These are phyloP conservation scores for Cucurbita argyrosperma DNA, from an alignment of 306 rosid species.

Conservation along the genomic window DNA sequence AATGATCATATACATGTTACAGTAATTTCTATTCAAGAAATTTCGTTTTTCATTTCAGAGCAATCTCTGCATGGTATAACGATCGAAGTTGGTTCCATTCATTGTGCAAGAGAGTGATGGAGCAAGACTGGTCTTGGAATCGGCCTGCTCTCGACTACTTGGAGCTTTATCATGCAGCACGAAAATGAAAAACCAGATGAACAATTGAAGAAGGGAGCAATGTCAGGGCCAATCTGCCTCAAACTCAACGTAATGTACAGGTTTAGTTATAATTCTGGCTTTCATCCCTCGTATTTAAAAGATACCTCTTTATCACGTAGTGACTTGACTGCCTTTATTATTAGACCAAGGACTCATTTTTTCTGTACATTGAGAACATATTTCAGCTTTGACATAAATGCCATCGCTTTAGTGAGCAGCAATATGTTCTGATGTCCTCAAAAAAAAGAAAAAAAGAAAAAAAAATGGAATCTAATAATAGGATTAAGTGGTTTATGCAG, in stretches of 20 bases:
- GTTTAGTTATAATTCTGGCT: conserved; percentile 9
- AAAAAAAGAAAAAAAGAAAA: no score
- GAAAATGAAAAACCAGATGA: conserved; percentile 26
- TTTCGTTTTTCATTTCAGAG: conserved; percentile 32
- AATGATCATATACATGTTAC: neutral
- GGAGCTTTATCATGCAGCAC: conserved; percentile 91
- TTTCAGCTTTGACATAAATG: neutral
- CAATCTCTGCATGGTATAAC: conserved; percentile 70
- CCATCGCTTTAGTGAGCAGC: neutral
- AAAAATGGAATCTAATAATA: neutral
- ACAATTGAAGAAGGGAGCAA: neutral
- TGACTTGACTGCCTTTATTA: conserved; percentile 12
- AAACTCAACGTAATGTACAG: conserved; percentile 26
- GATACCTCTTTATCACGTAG: conserved; percentile 9
- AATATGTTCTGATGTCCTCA: neutral
- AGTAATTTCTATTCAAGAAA: neutral
- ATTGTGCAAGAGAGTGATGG: conserved; percentile 83
- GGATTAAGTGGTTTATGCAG: neutral
- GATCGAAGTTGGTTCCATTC: conserved; percentile 68
- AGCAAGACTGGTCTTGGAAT: conserved; percentile 99
- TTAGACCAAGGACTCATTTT: conserved; percentile 4
- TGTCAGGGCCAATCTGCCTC: neutral
- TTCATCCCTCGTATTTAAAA: neutral
- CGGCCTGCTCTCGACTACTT: conserved; percentile 87
- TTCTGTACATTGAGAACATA: neutral